Percentiles rank a stretch among this genome's conserved stretches.
Evolutionary conservation across 371 early-diverging fungal species (phyloP).

Genomic region (Mortierella sp.): DNA sequence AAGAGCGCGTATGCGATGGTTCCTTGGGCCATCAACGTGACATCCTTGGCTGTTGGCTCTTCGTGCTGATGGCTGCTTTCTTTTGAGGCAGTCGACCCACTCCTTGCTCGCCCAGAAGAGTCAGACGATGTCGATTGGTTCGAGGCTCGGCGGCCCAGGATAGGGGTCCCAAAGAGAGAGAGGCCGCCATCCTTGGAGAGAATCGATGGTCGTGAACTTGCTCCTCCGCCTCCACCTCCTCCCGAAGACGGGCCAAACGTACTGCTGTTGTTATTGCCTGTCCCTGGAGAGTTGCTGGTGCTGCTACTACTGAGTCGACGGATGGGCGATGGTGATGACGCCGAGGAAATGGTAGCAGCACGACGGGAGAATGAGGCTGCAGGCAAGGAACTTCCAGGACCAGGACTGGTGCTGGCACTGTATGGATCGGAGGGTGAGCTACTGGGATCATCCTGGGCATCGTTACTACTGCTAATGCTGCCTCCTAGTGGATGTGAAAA

Average conservation of each 20-base stretch:
- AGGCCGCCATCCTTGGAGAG: slow-evolving; percentile 20
- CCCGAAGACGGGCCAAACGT: too few relatives aligned
- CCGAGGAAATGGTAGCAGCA: slow-evolving; percentile 35
- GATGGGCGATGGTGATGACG: slow-evolving; percentile 21
- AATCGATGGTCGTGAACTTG: slow-evolving; percentile 32
- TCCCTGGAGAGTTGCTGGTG: slow-evolving; percentile 5
- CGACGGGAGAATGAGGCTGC: slow-evolving; percentile 38
- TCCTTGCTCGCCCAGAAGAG: slow-evolving; percentile 12
- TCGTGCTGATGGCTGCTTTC: slow-evolving; percentile 8
- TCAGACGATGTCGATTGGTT: slow-evolving; percentile 4
- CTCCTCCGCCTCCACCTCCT: not conserved
- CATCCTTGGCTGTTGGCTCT: slow-evolving; percentile 40
- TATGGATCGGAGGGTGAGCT: slow-evolving; percentile 1
- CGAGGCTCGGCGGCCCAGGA: slow-evolving; percentile 8
- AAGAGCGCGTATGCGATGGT: slow-evolving; percentile 37
- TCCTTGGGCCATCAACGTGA: slow-evolving; percentile 27
- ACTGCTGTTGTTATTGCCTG: too few relatives aligned
- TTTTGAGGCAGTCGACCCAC: slow-evolving; percentile 9
- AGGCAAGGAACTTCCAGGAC: slow-evolving; percentile 10
- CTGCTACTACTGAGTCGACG: slow-evolving; percentile 15
- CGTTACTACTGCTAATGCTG: not conserved
- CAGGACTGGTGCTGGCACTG: slow-evolving; percentile 1
- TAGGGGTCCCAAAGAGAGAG: slow-evolving; percentile 25
- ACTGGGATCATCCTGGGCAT: not conserved
- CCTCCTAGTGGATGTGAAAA: slow-evolving; percentile 9